Base-by-base conservation (phyloP, 805 yeast species). In the Myxozyma lipomycoides region DNA sequence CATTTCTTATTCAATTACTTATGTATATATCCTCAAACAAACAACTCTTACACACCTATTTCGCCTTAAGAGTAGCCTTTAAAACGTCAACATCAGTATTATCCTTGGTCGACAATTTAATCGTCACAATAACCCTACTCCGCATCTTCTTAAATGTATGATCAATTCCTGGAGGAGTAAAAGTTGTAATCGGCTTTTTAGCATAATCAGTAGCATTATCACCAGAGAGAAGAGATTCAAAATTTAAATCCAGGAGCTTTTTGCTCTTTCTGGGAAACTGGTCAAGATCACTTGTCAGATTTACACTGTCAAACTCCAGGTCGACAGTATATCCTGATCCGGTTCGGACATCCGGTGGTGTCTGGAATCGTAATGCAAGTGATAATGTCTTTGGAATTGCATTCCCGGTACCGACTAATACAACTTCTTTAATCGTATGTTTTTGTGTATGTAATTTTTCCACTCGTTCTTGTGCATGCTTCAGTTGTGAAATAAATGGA, bases 401-500 rank as follows among this genome's bases (percentile, higher is more conserved):
- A 19, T 35, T 39, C 23, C 51, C 47, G 23, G 46, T 40, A 17
- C 58, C 59, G 25, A 55, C 40, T 10, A 55, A 21, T 19, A 18
- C 1, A 12, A 55, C 51, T 3, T 40, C 41, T 19, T 40, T 39
- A n/a, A 9, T 23, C 24, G 52, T 46, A 7, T 17, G 12, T 48
- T 21, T 12, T 21, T 18, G 10, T 5, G 40, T 24, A 36, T 49
- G 55, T 7, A 53, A 41, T 18, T 25, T 22, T 12, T 17, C 21
- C 5, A 53, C 55, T 10, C 15, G 25, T n/a, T 32, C 30, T 23
- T 47, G 43, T 15, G 58, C 52, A 21, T 52, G 59, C 37, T 55
- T 52, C 32, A 55, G 48, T 2, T 49, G 48, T 25, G 59, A 52
- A 9, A 55, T 48, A 40, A 55, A 55, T 15, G 59, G 59, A n/a